Conservation (phyloP, 371 early-diverging fungal genomes). For the Mortierella sp. region DNA sequence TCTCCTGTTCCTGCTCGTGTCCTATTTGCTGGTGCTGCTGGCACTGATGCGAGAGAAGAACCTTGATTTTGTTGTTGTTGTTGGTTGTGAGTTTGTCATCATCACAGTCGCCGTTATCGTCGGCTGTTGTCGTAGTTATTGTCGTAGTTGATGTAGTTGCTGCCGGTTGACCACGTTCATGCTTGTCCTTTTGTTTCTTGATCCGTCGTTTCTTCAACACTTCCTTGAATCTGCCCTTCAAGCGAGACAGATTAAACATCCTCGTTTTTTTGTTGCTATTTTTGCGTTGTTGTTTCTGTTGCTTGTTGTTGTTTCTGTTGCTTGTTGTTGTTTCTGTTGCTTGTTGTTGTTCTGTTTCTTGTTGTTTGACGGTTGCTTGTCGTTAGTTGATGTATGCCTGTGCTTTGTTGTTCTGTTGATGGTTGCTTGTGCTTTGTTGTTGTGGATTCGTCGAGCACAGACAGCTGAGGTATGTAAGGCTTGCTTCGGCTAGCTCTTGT, state of each 20-base stretch:
- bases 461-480: too few relatives aligned
- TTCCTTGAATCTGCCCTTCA: neutral
- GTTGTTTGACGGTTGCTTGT: too few relatives aligned
- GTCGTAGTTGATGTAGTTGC: neutral
- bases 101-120: neutral
- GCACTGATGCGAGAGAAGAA: too few relatives aligned
- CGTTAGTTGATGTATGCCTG: too few relatives aligned
- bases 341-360: neutral
- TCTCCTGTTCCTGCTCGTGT: neutral
- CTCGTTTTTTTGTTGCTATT: too few relatives aligned
- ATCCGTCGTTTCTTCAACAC: neutral
- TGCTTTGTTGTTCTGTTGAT: too few relatives aligned
- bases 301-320: neutral
- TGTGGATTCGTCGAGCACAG: too few relatives aligned
- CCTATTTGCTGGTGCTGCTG: neutral
- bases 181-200: neutral
- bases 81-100: too few relatives aligned
- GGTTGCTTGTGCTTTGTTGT: too few relatives aligned
- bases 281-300: constrained; percentile 1
- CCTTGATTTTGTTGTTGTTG: too few relatives aligned
- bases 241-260: neutral
- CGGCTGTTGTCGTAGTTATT: neutral
- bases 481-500: too few relatives aligned
- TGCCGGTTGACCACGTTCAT: neutral
- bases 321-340: neutral